These are phyloP conservation scores for Melampsora americana DNA, from an alignment of 1,284 basidiomycete species.

Conservation along the genomic window DNA sequence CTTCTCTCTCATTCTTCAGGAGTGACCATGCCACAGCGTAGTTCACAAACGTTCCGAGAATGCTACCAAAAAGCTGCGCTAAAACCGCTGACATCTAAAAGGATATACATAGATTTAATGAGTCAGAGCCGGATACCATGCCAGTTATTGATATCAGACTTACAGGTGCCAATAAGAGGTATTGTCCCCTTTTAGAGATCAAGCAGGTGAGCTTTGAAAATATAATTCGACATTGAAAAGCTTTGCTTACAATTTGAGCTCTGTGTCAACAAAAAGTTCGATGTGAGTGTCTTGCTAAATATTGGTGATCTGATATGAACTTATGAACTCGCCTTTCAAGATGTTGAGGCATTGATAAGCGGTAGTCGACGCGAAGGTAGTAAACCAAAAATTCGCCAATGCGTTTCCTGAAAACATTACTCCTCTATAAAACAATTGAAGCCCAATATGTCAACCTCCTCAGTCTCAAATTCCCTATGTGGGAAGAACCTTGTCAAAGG, in stretches of 20 bases:
- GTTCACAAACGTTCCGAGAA: conserved; percentile 22
- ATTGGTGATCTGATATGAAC: background rate
- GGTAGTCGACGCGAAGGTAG: conserved; percentile 5
- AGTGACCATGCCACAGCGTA: conserved; percentile 14
- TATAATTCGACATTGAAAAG: background rate
- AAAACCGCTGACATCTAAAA: conserved; percentile 21
- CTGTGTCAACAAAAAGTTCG: background rate
- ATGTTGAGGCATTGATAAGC: conserved; percentile 6
- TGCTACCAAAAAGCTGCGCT: conserved; percentile 31
- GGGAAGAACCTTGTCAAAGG: too few relatives aligned
- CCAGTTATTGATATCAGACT: background rate
- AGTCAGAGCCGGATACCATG: background rate
- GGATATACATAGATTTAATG: background rate
- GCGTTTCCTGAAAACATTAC: conserved; percentile 5
- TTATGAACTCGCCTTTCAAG: background rate
- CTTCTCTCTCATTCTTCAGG: conserved; percentile 34
- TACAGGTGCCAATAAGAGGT: background rate
- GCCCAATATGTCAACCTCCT: too few relatives aligned
- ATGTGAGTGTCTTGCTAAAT: background rate
- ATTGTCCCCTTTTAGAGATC: background rate
- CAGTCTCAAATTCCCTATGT: too few relatives aligned
- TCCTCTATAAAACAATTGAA: background rate
- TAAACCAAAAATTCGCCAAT: conserved; percentile 3
- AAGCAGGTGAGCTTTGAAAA: background rate
- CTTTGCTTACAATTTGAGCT: background rate